Conservation (phyloP, 495 filamentous ascomycete genomes). For the Pseudotulostoma volvatum region DNA sequence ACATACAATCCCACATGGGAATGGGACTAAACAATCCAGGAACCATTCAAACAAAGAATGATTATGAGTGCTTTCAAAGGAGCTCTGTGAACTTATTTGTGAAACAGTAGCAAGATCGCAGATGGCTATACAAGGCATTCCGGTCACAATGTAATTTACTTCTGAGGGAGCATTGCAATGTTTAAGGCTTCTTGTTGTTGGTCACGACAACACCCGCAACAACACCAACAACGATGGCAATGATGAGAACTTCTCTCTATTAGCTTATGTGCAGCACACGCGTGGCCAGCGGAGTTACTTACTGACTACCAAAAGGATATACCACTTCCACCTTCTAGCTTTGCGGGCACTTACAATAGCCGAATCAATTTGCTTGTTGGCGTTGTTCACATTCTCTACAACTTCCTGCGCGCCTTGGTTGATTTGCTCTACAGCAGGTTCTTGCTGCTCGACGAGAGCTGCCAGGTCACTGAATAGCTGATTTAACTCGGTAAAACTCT, state of each 20-base stretch:
- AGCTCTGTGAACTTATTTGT: no score
- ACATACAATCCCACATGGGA: no score
- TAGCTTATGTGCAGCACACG: slow-evolving; percentile 1
- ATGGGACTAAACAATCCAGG: no score
- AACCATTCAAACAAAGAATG: no score
- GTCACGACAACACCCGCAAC: slow-evolving; percentile 30
- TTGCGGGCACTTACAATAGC: slow-evolving; percentile 67
- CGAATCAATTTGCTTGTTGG: slow-evolving; percentile 57
- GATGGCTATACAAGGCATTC: no score
- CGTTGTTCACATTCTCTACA: slow-evolving; percentile 59
- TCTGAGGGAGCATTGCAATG: no score
- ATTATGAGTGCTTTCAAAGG: no score
- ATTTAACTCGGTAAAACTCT: slow-evolving; percentile 67
- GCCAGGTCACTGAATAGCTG: slow-evolving; percentile 78
- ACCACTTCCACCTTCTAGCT: slow-evolving; percentile 94
- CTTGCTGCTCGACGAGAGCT: slow-evolving; percentile 66
- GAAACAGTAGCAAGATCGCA: no score
- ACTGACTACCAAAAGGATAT: slow-evolving; percentile 69
- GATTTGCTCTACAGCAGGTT: slow-evolving; percentile 56
- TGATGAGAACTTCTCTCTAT: slow-evolving; percentile 27
- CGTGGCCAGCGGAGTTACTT: slow-evolving; percentile 29
- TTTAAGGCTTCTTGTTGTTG: slow-evolving; percentile 16
- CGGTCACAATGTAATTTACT: no score
- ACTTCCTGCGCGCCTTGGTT: slow-evolving; percentile 69
- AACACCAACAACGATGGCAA: slow-evolving; percentile 33